Evolutionary conservation across 495 filamentous ascomycete species (phyloP).

Genomic region (Tuber aestivum): DNA sequence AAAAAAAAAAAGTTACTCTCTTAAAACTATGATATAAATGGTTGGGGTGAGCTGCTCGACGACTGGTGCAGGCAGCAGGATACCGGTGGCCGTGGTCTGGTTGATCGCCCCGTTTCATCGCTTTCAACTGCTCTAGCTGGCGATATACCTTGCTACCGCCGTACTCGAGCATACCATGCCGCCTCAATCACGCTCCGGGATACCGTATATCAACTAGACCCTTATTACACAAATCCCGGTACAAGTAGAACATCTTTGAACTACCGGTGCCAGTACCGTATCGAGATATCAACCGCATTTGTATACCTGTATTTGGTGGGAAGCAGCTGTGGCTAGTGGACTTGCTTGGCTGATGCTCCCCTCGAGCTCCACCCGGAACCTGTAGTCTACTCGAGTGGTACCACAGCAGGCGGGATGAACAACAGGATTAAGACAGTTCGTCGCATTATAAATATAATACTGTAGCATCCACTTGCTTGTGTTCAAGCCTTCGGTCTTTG

Average conservation of each 20-base stretch:
- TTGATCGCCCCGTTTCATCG: background rate
- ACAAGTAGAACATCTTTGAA: background rate
- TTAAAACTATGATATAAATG: background rate
- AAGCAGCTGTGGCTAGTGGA: background rate
- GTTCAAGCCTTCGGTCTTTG: background rate
- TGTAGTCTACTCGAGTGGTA: too few relatives aligned
- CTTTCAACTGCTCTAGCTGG: background rate
- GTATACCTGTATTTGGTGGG: background rate
- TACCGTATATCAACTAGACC: background rate
- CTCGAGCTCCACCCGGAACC: background rate
- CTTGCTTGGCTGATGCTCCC: background rate
- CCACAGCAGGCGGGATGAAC: background rate
- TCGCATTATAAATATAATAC: too few relatives aligned
- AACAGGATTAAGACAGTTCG: background rate
- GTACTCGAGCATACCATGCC: background rate
- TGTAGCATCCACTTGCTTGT: background rate
- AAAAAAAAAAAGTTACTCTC: background rate
- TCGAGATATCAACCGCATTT: background rate
- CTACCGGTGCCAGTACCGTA: too few relatives aligned
- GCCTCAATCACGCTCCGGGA: background rate
- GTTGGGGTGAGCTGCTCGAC: background rate
- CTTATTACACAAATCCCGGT: background rate
- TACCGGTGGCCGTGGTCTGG: background rate
- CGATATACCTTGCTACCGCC: background rate
- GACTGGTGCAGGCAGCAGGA: background rate